Evolutionary conservation across 768 basidiomycete species (phyloP).

Genomic region (Hypholoma fasciculare): DNA sequence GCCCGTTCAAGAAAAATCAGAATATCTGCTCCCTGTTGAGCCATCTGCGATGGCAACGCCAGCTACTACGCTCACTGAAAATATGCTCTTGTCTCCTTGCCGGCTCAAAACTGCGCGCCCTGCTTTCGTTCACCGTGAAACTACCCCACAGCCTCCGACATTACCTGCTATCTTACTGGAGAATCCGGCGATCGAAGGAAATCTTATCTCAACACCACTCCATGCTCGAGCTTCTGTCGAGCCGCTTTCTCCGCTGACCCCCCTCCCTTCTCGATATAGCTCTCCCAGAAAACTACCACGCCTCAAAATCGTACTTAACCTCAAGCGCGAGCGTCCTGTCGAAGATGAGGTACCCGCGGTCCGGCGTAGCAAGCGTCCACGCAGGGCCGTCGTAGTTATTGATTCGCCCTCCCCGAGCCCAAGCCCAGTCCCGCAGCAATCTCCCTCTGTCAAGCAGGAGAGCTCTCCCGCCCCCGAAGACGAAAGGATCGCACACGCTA

Average conservation of each 20-base stretch:
- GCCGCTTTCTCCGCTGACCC: constrained; percentile 28
- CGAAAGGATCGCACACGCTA: constrained; percentile 22
- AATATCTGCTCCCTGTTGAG: background rate
- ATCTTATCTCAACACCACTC: background rate
- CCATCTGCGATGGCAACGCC: background rate
- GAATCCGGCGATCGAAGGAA: background rate
- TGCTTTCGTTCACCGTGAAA: background rate
- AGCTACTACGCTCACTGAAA: background rate
- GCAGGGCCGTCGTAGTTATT: constrained; percentile 6
- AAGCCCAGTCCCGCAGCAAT: background rate
- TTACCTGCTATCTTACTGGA: background rate
- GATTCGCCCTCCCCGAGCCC: constrained; percentile 9
- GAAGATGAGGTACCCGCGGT: constrained; percentile 11
- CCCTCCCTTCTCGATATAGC: constrained; percentile 24
- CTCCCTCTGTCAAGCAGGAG: background rate
- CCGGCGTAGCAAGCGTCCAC: constrained; percentile 22
- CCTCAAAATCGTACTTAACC: constrained; percentile 16
- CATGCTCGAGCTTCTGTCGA: constrained; percentile 5
- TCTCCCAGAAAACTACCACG: constrained; percentile 11
- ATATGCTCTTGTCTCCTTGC: constrained; percentile 4
- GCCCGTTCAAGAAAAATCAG: background rate
- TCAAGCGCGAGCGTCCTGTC: constrained; percentile 13
- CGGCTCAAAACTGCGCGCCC: background rate
- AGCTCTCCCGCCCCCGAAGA: background rate
- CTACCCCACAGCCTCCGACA: background rate